Percentiles rank a stretch among this genome's conserved stretches.
Conservation (phyloP, 306 rosid genomes). For the Dryas drummondii region DNA sequence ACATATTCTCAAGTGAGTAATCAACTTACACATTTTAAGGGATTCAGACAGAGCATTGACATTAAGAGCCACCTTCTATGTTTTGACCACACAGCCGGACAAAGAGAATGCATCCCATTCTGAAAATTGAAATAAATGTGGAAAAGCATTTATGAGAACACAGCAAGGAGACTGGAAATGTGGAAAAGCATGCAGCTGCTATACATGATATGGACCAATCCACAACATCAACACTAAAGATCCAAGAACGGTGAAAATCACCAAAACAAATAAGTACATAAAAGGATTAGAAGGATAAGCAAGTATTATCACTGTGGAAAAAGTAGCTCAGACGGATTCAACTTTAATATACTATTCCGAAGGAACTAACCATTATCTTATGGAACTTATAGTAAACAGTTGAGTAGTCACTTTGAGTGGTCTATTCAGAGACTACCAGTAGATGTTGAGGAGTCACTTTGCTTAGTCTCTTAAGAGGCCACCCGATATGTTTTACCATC, state of each 20-base stretch:
- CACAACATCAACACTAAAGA: no score
- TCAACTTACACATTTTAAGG: conserved; percentile 89
- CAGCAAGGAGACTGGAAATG: background rate
- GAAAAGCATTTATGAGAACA: conserved; percentile 17
- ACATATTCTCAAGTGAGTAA: conserved; percentile 23
- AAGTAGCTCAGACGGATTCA: no score
- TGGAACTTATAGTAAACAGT: background rate
- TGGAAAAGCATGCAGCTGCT: conserved; percentile 22
- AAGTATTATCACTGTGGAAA: no score
- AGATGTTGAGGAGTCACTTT: background rate
- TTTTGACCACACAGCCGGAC: conserved; percentile 99
- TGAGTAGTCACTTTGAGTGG: background rate
- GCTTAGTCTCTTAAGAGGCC: background rate
- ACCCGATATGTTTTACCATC: background rate
- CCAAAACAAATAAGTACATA: no score
- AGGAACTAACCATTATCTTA: background rate
- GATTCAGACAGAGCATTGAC: conserved; percentile 96
- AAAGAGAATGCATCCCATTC: conserved; percentile 96
- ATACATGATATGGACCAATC: background rate
- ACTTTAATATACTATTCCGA: no score
- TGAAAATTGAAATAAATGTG: conserved; percentile 36
- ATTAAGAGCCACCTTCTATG: conserved; percentile 95
- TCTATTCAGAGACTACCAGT: background rate
- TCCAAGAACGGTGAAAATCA: no score
- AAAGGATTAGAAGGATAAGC: no score